These are phyloP conservation scores for Adenanthera pavonina DNA, from an alignment of 306 rosid species.

Conservation along the genomic window DNA sequence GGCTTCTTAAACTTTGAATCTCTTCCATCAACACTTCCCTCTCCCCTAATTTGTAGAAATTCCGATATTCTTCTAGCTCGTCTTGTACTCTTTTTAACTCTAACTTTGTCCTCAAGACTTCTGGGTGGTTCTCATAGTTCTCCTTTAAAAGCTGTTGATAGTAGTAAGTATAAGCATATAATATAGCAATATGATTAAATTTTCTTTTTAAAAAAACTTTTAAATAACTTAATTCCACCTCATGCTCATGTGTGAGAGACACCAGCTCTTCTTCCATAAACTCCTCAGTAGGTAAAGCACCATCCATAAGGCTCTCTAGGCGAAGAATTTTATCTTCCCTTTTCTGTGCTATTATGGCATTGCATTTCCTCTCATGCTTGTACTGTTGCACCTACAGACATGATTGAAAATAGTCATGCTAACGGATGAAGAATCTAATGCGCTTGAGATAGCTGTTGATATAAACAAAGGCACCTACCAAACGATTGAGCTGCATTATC, in stretches of 20 bases:
- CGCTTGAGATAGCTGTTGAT: conserved; percentile 13
- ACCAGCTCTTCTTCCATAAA: conserved; percentile 84
- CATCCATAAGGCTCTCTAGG: conserved; percentile 94
- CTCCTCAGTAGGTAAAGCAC: conserved; percentile 87
- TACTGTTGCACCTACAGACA: conserved; percentile 82
- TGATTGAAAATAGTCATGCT: conserved; percentile 44
- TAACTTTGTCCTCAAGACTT: conserved; percentile 74
- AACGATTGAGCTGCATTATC: conserved; percentile 86
- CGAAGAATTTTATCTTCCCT: conserved; percentile 95
- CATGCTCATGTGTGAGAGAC: conserved; percentile 71
- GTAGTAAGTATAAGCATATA: conserved; percentile 41
- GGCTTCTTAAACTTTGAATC: conserved; percentile 90
- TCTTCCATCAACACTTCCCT: conserved; percentile 96
- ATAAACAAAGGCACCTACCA: conserved; percentile 61
- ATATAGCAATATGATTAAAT: background rate
- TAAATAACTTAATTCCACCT: conserved; percentile 59
- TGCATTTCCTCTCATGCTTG: conserved; percentile 93
- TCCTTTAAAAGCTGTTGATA: conserved; percentile 79
- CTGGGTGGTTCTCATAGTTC: conserved; percentile 91
- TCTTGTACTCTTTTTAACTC: conserved; percentile 80
- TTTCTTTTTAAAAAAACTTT: background rate
- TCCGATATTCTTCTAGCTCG: conserved; percentile 72
- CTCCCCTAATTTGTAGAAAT: conserved; percentile 84
- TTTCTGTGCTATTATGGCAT: conserved; percentile 81
- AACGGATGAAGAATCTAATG: conserved; percentile 32